phyloP scores from a whole-genome alignment of 2,329 filamentous ascomycete genomes.

The Colletotrichum gigasporum region DNA sequence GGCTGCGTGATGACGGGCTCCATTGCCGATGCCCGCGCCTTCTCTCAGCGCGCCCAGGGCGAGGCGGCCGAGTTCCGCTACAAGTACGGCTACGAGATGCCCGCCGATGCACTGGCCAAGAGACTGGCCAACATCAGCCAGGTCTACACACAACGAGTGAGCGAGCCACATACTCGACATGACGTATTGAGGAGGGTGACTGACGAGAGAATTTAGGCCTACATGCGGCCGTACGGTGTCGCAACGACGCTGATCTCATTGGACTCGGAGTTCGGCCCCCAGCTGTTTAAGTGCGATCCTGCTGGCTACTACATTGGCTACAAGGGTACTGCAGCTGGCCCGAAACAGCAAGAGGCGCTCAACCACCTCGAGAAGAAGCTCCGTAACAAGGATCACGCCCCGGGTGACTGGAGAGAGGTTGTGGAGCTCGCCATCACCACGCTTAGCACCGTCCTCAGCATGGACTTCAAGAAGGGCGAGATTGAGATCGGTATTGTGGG shows the following conservation, averaged over 20 bases:
- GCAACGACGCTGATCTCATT: conserved; percentile 95
- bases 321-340: conserved; percentile 96
- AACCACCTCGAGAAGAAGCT: conserved; percentile 99
- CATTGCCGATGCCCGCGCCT: conserved; percentile 95
- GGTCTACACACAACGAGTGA: conserved; percentile 96
- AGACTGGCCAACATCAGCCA: conserved; percentile 98
- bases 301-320: conserved; percentile 98
- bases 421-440: conserved; percentile 97
- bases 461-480: conserved; percentile 99
- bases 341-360: conserved; percentile 98
- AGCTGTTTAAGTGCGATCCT: conserved; percentile 98
- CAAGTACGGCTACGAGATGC: conserved; percentile 99
- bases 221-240: conserved; percentile 97
- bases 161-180: conserved; percentile 31
- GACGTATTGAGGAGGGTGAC: conserved; percentile 2
- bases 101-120: conserved; percentile 95
- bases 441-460: conserved; percentile 94
- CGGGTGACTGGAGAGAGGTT: conserved; percentile 95
- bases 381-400: conserved; percentile 96
- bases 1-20: conserved; percentile 99
- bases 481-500: conserved; percentile 98
- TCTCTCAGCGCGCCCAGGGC: conserved; percentile 89
- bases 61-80: conserved; percentile 98
- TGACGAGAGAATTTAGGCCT: conserved; percentile 66
- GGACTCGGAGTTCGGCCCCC: conserved; percentile 90